phyloP scores from a whole-genome alignment of 371 early-diverging fungal species.

The Lichtheimia hyalospora region DNA sequence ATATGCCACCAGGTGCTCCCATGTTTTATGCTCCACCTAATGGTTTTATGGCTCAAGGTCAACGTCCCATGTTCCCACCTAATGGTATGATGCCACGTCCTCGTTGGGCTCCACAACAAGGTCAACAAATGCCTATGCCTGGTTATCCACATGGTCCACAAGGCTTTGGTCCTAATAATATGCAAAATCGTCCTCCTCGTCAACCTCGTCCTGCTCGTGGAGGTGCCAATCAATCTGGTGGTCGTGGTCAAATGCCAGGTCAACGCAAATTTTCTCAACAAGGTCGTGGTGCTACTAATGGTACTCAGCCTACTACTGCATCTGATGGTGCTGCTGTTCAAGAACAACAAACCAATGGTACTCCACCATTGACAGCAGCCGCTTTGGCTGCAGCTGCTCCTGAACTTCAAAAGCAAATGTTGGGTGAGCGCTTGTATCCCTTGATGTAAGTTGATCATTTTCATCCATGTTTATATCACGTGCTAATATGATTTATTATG shows the following conservation, averaged over 20 bases:
- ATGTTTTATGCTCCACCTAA: conserved; percentile 58
- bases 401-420: conserved; percentile 79
- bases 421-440: conserved; percentile 85
- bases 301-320: neutral
- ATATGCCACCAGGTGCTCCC: conserved; percentile 47
- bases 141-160: conserved; percentile 50
- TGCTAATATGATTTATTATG: neutral
- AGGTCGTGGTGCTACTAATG: conserved; percentile 11
- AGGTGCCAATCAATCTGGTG: conserved; percentile 32
- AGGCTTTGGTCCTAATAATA: conserved; percentile 32
- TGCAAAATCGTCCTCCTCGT: conserved; percentile 47
- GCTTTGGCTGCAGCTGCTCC: conserved; percentile 67
- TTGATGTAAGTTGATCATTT: conserved; percentile 44
- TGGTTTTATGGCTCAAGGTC: conserved; percentile 63
- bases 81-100: conserved; percentile 47
- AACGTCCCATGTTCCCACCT: conserved; percentile 53
- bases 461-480: neutral
- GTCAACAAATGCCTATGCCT: conserved; percentile 47
- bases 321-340: conserved; percentile 15
- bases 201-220: conserved; percentile 61
- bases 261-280: conserved; percentile 14
- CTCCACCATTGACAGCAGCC: conserved; percentile 57
- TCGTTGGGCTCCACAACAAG: conserved; percentile 69
- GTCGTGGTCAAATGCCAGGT: conserved; percentile 19
- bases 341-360: conserved; percentile 8